Base-by-base conservation (phyloP, 768 basidiomycete species). In the Rhizopogon vulgaris region DNA sequence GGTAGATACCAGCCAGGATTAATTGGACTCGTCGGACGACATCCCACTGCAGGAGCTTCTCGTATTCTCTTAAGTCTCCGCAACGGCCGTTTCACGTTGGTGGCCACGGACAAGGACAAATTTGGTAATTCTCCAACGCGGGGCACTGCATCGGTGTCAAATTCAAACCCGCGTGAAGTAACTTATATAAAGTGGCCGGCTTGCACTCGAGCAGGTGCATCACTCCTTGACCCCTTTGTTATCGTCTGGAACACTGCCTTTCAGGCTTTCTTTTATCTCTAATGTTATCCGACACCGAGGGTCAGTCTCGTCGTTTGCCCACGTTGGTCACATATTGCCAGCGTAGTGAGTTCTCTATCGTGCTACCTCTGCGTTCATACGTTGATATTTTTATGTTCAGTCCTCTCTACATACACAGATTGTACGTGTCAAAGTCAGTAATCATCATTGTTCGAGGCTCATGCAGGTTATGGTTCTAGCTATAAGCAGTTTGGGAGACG, bases 251-350 rank as follows among this genome's bases (percentile, higher is more conserved):
- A 15, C 14, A 17, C 47, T 41, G 17, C 47, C 41, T 49, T 51
- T 51, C 52, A 49, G 39, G 56, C 48, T 52, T 38, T 39, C 41
- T 56, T 38, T 40, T 34, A 28, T 47, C 30, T 34, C 38, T 34
- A 25, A 78, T 74, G 71, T 58, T 63, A 48, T 59, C 64, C 38
- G 71, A 75, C 25, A 55, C 56, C 41, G 75, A 76, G 47, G 39
- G 51, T 17, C 47, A 56, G 27, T 56, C 58, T 52, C 69, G 73
- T 51, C 76, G 77, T 24, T 66, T 90, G 22, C 85, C 81, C 22
- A 74, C 80, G 32, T 78, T 91, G 32, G 83, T 85, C 1, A 71
- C 78, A 38, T 77, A 80, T 45, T 91, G 89, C 58, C 87, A 90
- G 65, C 78, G 85, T 65, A 82, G 87, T 89, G 58, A 66, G 80